Conservation (phyloP, 2,329 filamentous ascomycete species). For the Helminthosporium solani region DNA sequence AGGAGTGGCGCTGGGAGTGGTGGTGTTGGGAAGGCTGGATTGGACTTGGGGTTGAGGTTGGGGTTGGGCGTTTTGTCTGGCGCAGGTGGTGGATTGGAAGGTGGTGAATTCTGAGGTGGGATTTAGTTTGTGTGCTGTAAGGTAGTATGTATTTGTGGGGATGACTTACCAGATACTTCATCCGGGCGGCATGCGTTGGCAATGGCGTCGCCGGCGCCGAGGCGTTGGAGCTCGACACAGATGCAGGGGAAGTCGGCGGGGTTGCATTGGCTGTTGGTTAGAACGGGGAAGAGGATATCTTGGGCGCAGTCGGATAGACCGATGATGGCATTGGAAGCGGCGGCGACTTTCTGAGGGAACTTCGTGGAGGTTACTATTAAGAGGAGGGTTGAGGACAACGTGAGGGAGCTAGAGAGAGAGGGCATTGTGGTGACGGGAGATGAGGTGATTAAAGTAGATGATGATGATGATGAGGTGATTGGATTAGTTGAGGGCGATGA, state of each 20-base stretch:
- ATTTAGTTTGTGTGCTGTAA: too few species aligned
- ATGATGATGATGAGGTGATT: too few species aligned
- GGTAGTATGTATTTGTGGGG: not conserved
- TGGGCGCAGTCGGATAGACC: slow-evolving; percentile 20
- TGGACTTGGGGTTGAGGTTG: too few species aligned
- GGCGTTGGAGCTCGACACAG: slow-evolving; percentile 17
- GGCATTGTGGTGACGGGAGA: slow-evolving; percentile 8
- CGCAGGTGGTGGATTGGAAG: slow-evolving; percentile 2
- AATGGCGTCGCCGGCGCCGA: slow-evolving; percentile 5
- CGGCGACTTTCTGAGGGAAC: not conserved
- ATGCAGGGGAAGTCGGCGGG: slow-evolving; percentile 22
- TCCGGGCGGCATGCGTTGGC: slow-evolving; percentile 1
- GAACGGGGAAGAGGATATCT: slow-evolving; percentile 18
- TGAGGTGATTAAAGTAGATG: not conserved
- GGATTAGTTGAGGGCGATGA: too few species aligned
- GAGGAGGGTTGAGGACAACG: slow-evolving; percentile 12
- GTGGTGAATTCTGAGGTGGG: not conserved
- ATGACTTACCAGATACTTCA: slow-evolving; percentile 8
- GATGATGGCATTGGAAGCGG: slow-evolving; percentile 13
- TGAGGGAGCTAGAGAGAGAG: slow-evolving; percentile 11
- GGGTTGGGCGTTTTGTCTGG: too few species aligned
- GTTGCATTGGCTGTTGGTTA: slow-evolving; percentile 20
- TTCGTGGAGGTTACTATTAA: slow-evolving; percentile 11
- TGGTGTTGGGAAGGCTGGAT: too few species aligned
- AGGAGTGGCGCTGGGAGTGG: too few species aligned